Conservation (phyloP, 202 grass and related monocot genomes). For the Musa balbisiana region DNA sequence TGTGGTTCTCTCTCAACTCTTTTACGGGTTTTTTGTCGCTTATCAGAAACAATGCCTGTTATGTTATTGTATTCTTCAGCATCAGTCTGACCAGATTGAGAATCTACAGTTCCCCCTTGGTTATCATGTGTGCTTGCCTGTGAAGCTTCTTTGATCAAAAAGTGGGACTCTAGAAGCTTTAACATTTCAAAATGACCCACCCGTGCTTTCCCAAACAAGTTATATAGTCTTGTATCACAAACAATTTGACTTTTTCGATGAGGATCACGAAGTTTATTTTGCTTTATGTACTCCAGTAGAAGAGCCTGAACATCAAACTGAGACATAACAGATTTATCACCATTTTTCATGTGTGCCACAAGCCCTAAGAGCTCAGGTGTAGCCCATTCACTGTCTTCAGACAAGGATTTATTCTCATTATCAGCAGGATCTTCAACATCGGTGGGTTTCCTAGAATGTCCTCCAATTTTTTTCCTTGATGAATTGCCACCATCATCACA, state of each 20-base stretch:
- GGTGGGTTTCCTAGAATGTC: slow-evolving; percentile 26
- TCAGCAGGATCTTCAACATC: slow-evolving; percentile 20
- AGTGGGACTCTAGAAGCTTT: slow-evolving; percentile 88
- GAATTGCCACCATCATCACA: slow-evolving; percentile 40
- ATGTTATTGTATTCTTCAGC: slow-evolving; percentile 40
- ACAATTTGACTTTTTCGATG: slow-evolving; percentile 89
- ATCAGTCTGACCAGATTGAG: slow-evolving; percentile 50
- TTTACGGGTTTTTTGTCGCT: slow-evolving; percentile 51
- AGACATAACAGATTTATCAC: slow-evolving; percentile 53
- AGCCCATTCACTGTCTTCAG: slow-evolving; percentile 56
- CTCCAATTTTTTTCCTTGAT: slow-evolving; percentile 50
- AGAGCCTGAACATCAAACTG: slow-evolving; percentile 86
- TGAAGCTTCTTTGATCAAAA: slow-evolving; percentile 56
- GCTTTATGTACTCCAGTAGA: slow-evolving; percentile 97
- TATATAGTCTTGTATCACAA: slow-evolving; percentile 62
- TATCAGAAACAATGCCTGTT: slow-evolving; percentile 33
- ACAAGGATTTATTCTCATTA: slow-evolving; percentile 30
- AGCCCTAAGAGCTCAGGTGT: slow-evolving; percentile 80
- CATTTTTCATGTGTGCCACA: slow-evolving; percentile 72
- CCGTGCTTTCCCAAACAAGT: slow-evolving; percentile 74
- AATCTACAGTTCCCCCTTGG: slow-evolving; percentile 29
- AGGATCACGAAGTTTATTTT: slow-evolving; percentile 83
- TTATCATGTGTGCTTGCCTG: slow-evolving; percentile 31
- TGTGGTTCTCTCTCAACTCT: slow-evolving; percentile 42
- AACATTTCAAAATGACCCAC: slow-evolving; percentile 99